Evolutionary conservation across 1,284 basidiomycete genomes (phyloP).

Genomic region (Melampsora americana): DNA sequence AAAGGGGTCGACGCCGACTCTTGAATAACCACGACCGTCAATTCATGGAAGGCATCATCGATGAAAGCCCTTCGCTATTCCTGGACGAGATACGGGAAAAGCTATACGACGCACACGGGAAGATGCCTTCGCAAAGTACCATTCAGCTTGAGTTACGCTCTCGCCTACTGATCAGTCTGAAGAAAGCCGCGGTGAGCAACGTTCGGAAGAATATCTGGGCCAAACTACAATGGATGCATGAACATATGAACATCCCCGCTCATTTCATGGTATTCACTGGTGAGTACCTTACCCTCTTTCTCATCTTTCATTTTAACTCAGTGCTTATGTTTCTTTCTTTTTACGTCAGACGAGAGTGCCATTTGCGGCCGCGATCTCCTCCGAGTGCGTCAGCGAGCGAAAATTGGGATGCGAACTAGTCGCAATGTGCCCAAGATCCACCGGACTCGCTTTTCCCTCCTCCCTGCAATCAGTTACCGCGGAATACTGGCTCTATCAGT

Average conservation of each 20-base stretch:
- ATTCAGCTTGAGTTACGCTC: neutral
- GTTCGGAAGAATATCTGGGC: neutral
- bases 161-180: neutral
- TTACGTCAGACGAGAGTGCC: neutral
- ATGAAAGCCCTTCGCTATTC: neutral
- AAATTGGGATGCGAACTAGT: neutral
- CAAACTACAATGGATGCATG: no score
- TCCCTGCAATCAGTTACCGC: neutral
- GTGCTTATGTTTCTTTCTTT: neutral
- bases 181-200: no score
- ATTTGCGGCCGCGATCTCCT: conserved; percentile 13
- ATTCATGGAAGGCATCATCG: no score
- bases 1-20: neutral
- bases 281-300: neutral
- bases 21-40: neutral
- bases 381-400: neutral
- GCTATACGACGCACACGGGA: neutral
- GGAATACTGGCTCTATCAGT: conserved; percentile 2
- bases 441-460: neutral
- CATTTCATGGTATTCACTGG: no score
- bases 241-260: no score
- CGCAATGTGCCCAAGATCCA: neutral
- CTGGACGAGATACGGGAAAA: neutral
- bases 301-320: neutral
- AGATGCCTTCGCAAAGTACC: neutral